Evolutionary conservation across 176 grass and related monocot genomes (phyloP).

Genomic region (Chloris gayana): DNA sequence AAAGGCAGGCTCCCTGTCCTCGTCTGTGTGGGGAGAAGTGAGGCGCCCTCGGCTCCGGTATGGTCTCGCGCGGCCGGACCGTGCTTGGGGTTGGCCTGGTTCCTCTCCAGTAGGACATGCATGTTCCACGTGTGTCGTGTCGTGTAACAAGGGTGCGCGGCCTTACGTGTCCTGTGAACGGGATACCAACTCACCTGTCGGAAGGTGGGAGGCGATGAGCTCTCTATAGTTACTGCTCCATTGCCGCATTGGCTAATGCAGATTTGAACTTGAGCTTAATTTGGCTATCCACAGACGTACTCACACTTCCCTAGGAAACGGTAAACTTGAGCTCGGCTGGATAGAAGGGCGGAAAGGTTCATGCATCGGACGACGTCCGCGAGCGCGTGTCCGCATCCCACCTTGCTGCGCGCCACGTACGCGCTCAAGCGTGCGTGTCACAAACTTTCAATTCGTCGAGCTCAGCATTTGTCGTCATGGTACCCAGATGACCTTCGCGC

Average conservation of each 20-base stretch:
- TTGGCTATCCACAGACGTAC: background rate
- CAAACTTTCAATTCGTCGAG: slow-evolving; percentile 3
- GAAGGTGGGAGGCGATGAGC: too few relatives aligned
- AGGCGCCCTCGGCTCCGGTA: too few relatives aligned
- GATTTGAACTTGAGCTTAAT: background rate
- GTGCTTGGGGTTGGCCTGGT: background rate
- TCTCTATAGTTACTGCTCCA: background rate
- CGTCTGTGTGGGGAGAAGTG: too few relatives aligned
- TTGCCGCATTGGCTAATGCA: background rate
- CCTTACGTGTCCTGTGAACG: slow-evolving; percentile 19
- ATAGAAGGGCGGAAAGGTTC: background rate
- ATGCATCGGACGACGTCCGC: slow-evolving; percentile 28
- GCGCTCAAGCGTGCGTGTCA: slow-evolving; percentile 23
- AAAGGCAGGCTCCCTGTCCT: background rate
- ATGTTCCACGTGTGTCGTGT: slow-evolving; percentile 33
- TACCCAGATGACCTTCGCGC: background rate
- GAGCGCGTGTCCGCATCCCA: background rate
- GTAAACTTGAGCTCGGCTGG: background rate
- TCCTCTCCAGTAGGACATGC: slow-evolving; percentile 37
- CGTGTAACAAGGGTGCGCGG: slow-evolving; percentile 11
- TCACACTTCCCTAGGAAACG: background rate
- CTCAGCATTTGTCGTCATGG: background rate
- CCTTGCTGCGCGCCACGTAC: slow-evolving; percentile 4
- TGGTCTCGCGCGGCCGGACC: too few relatives aligned
- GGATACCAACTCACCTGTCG: background rate